Evolutionary conservation across 2,329 filamentous ascomycete genomes (phyloP), one percentile per base, ranked within the genome.

Genomic region (Cordyceps farinosa): DNA sequence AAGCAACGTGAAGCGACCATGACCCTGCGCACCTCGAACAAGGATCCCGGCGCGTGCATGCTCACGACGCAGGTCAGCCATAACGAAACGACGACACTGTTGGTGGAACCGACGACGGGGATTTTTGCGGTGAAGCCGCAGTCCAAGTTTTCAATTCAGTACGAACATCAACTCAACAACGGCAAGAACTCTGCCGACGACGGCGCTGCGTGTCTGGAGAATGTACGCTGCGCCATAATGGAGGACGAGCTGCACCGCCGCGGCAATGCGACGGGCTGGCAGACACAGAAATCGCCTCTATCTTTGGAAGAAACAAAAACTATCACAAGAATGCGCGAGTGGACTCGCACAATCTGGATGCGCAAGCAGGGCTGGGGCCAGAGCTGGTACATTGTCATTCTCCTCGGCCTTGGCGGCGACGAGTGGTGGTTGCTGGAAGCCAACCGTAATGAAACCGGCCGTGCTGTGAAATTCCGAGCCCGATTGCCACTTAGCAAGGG

Each of bases 71-170:
- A 90, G 67, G 79, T 96, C 34, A 89, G 90, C 5, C 79, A 81
- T n/a, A 79, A 82, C 32, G 82, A 86, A 62, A 78, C 80, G 44
- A 76, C 90, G 40, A 84, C 80, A 6, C 75, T 96, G 34, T 82
- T 84, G 22, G 81, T 97, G 53, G 91, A 96, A 67, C 87, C 90
- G 0, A 86, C 90, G 32, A 92, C 90, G 0, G 95, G 95, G n/a
- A 77, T 82, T 11, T 89, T 92, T 65, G 85, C 87, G 10, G 75
- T 97, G 44, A 84, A 86, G 63, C 90, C 92, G 65, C 83, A 84
- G 57, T 84, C 85, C 3, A 80, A 79, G 63, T 76, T 82, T 51
- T 79, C 83, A 4, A 77, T 80, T 9, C 80, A 85, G 27, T 80
- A 82, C 22, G 91, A 96, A 70, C 78, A 77, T 38, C 84, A 83